Evolutionary conservation across 148 eudicot genomes (phyloP).

Genomic region (Silene uniflora): DNA sequence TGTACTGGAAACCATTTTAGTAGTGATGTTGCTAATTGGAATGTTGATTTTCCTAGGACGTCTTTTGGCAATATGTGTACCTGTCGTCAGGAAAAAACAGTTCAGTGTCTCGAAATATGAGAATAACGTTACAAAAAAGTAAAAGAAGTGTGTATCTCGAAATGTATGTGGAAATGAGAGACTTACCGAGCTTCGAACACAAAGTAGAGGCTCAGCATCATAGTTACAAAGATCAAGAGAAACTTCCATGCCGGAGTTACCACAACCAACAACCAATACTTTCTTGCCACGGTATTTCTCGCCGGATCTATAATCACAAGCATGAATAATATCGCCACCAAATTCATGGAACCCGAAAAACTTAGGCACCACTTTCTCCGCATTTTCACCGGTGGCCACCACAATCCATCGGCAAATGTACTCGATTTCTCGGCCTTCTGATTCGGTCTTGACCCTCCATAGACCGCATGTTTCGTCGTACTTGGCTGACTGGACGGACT

Average conservation of each 20-base stretch:
- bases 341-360: constrained; percentile 70
- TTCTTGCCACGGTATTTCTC: constrained; percentile 48
- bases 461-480: constrained; percentile 66
- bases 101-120: too few species aligned
- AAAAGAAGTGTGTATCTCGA: too few species aligned
- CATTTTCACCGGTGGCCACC: constrained; percentile 93
- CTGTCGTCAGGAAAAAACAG: constrained; percentile 26
- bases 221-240: constrained; percentile 87
- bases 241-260: constrained; percentile 97
- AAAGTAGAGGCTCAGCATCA: constrained; percentile 61
- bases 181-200: constrained; percentile 74
- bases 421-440: constrained; percentile 43
- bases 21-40: constrained; percentile 61
- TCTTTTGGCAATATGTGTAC: constrained; percentile 87
- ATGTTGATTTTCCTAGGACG: constrained; percentile 68
- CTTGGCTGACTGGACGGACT: constrained; percentile 59
- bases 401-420: constrained; percentile 90
- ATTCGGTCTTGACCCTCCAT: constrained; percentile 44
- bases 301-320: constrained; percentile 74
- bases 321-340: constrained; percentile 66
- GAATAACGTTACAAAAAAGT: too few species aligned
- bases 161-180: too few species aligned
- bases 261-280: constrained; percentile 87
- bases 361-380: constrained; percentile 85
- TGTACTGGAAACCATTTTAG: constrained; percentile 53